A percentile compares a stretch with the other conserved stretches of the same genome.
Evolutionary conservation across 768 basidiomycete genomes (phyloP).

Genomic region (Hericium coralloides): DNA sequence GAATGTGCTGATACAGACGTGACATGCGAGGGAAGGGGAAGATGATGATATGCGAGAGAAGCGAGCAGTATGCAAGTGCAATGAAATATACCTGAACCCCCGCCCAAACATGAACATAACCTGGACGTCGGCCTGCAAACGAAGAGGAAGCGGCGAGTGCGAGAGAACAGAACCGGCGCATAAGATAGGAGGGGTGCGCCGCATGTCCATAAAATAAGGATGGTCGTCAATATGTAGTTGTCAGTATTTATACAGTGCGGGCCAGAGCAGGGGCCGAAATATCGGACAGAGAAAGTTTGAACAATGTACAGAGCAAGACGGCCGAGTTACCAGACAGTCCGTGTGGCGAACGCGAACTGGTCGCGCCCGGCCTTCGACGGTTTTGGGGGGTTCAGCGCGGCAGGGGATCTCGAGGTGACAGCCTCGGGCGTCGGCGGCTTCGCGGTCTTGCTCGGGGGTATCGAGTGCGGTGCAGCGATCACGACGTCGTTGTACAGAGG

Average conservation of each 20-base stretch:
- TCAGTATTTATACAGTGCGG: neutral
- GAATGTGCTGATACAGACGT: no score
- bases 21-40: no score
- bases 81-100: no score
- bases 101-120: no score
- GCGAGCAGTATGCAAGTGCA: no score
- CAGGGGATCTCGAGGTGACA: neutral
- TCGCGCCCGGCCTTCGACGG: neutral
- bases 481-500: neutral
- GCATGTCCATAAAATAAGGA: no score
- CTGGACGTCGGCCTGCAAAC: no score
- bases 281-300: neutral
- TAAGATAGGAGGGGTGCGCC: no score
- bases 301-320: neutral
- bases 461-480: neutral
- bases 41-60: no score
- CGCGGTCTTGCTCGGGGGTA: neutral
- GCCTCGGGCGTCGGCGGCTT: neutral
- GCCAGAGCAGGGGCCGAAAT: neutral
- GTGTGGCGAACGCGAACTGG: slow-evolving; percentile 1
- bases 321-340: slow-evolving; percentile 1
- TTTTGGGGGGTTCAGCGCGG: neutral
- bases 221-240: neutral
- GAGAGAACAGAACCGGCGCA: no score
- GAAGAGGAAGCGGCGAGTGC: no score